Conservation (phyloP, 2,329 filamentous ascomycete genomes). For the Stagonosporopsis chrysanthemi region DNA sequence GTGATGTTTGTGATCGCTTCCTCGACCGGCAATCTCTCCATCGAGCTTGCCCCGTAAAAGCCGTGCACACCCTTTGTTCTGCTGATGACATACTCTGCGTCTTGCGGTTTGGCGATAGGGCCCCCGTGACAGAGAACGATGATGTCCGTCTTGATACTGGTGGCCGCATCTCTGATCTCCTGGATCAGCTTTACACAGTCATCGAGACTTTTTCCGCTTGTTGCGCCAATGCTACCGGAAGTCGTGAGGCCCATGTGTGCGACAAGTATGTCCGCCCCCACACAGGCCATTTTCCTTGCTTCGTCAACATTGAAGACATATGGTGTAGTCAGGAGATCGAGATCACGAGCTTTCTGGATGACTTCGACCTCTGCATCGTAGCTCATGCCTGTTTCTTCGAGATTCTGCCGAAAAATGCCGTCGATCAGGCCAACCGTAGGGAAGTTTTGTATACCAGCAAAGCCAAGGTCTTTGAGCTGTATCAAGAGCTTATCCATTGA, state of each 20-base stretch:
- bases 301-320: constrained; percentile 73
- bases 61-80: constrained; percentile 71
- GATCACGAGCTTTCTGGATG: constrained; percentile 64
- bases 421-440: constrained; percentile 76
- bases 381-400: constrained; percentile 77
- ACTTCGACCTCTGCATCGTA: constrained; percentile 72
- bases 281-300: constrained; percentile 67
- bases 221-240: constrained; percentile 69
- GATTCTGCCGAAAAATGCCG: constrained; percentile 69
- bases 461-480: constrained; percentile 68
- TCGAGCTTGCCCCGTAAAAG: constrained; percentile 74
- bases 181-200: constrained; percentile 70
- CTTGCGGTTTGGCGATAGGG: constrained; percentile 69
- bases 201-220: constrained; percentile 67
- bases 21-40: constrained; percentile 74
- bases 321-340: constrained; percentile 71
- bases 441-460: constrained; percentile 76
- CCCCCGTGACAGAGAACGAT: constrained; percentile 76
- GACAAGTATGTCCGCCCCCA: constrained; percentile 72
- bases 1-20: constrained; percentile 68
- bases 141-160: constrained; percentile 63
- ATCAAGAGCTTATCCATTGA: constrained; percentile 66
- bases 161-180: constrained; percentile 68
- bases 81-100: constrained; percentile 69
- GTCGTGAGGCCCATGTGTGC: constrained; percentile 74